Percentiles rank a stretch among this genome's conserved stretches.
These are phyloP conservation scores for Coniferiporia weirii DNA, from an alignment of 1,284 basidiomycete species.

Conservation along the genomic window DNA sequence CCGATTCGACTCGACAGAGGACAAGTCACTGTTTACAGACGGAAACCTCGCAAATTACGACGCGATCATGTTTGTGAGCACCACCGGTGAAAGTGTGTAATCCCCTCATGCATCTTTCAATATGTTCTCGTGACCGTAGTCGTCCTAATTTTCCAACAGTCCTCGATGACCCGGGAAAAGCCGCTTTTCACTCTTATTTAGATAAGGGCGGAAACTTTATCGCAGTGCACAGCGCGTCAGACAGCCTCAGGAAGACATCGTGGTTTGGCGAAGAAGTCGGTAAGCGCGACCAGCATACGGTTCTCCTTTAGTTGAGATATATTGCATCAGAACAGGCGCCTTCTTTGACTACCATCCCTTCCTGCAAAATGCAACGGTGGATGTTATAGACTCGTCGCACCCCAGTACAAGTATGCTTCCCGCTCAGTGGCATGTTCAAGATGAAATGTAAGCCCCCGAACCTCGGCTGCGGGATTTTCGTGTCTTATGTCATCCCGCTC, in stretches of 20 bases:
- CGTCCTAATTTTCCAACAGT: conserved; percentile 35
- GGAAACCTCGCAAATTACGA: conserved; percentile 54
- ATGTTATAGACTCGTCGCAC: conserved; percentile 55
- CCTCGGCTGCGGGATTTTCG: not conserved
- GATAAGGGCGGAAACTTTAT: conserved; percentile 68
- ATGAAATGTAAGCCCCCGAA: conserved; percentile 47
- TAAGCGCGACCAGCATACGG: conserved; percentile 18
- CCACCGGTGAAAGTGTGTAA: conserved; percentile 56
- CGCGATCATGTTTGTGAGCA: conserved; percentile 66
- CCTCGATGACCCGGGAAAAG: conserved; percentile 53
- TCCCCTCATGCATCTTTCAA: not conserved
- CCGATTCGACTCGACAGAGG: conserved; percentile 63
- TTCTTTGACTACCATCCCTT: conserved; percentile 74
- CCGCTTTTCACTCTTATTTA: conserved; percentile 61
- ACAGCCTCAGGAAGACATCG: conserved; percentile 58
- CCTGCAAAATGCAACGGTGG: conserved; percentile 59
- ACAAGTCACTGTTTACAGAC: conserved; percentile 53
- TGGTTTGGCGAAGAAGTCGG: conserved; percentile 55
- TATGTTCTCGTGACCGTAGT: not conserved
- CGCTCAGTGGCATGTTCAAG: conserved; percentile 53
- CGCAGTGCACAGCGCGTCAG: conserved; percentile 67
- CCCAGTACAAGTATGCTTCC: conserved; percentile 66
- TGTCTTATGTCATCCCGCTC: not conserved
- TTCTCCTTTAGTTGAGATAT: not conserved
- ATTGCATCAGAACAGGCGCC: conserved; percentile 39